phyloP scores from a whole-genome alignment of 2,329 filamentous ascomycete species.

The Trichoderma sp. region DNA sequence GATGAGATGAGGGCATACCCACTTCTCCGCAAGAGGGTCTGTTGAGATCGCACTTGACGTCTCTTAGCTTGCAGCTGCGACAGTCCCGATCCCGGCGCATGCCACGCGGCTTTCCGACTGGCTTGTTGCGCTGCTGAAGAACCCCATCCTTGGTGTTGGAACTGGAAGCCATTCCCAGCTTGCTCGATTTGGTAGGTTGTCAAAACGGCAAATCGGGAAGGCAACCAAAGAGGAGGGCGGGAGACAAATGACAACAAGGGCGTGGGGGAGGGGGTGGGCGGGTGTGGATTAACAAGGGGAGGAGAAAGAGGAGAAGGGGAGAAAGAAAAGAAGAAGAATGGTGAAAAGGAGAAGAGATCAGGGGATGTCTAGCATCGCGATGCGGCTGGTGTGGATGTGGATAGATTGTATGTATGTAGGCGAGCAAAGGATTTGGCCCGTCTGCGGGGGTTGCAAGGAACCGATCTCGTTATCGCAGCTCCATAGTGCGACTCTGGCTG shows the following conservation, averaged over 20 bases:
- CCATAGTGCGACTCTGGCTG: conserved; percentile 8
- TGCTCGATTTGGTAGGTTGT: conserved; percentile 7
- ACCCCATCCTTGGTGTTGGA: conserved; percentile 10
- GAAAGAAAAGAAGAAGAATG: not conserved
- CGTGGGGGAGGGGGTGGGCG: not conserved
- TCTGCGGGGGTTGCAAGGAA: conserved; percentile 11
- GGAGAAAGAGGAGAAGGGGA: not conserved
- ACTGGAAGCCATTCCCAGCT: conserved; percentile 18
- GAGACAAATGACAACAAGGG: not conserved
- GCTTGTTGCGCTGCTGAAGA: conserved; percentile 19
- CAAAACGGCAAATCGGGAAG: not conserved
- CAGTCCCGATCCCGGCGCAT: conserved; percentile 35
- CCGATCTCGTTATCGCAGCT: conserved; percentile 17
- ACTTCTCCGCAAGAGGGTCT: conserved; percentile 29
- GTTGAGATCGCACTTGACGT: conserved; percentile 34
- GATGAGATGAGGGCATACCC: conserved; percentile 1
- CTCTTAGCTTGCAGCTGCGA: conserved; percentile 29
- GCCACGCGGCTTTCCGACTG: conserved; percentile 32
- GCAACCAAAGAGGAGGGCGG: not conserved
- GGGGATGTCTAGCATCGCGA: not conserved
- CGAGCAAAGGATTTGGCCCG: not conserved
- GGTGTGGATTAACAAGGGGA: not conserved
- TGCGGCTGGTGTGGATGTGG: not conserved
- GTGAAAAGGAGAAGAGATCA: not conserved
- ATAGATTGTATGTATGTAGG: conserved; percentile 8